A percentile compares a stretch with the other conserved stretches of the same genome.
Evolutionary conservation across 139 green algal genomes (phyloP).

Genomic region (Pseudopediastrum boryanum): DNA sequence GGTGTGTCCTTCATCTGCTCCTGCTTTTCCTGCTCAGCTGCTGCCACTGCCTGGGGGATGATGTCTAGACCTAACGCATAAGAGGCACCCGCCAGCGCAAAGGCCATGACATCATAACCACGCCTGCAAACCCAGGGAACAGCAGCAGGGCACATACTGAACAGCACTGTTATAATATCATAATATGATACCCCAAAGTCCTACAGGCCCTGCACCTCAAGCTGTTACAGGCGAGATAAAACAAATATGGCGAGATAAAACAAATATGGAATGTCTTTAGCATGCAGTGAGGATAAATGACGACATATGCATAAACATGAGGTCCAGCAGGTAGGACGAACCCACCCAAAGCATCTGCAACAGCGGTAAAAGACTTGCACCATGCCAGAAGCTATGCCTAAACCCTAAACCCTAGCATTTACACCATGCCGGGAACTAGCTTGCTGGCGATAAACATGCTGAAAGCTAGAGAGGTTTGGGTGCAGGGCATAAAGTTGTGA

Average conservation of each 20-base stretch:
- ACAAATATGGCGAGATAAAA: neutral
- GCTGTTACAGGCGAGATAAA: neutral
- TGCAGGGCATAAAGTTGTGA: no score
- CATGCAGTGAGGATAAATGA: no score
- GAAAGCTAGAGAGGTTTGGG: no score
- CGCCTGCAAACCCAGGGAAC: neutral
- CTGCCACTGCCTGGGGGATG: constrained; percentile 13
- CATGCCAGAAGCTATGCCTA: no score
- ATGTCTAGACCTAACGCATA: constrained; percentile 15
- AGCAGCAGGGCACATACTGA: neutral
- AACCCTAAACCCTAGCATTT: no score
- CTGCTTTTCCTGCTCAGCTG: constrained; percentile 11
- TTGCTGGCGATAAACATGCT: no score
- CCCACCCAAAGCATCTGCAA: no score
- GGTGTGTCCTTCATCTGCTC: neutral
- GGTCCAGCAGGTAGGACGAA: no score
- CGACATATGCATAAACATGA: no score
- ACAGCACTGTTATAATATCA: neutral
- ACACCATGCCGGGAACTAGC: no score
- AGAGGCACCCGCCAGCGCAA: constrained; percentile 1
- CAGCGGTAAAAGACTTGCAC: no score
- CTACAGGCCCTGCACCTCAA: neutral
- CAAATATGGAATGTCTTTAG: no score
- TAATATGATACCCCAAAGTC: neutral
- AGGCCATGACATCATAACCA: constrained; percentile 21